These are phyloP conservation scores for Ceratobasidium sp. DNA, from an alignment of 1,284 basidiomycete species.

Conservation along the genomic window DNA sequence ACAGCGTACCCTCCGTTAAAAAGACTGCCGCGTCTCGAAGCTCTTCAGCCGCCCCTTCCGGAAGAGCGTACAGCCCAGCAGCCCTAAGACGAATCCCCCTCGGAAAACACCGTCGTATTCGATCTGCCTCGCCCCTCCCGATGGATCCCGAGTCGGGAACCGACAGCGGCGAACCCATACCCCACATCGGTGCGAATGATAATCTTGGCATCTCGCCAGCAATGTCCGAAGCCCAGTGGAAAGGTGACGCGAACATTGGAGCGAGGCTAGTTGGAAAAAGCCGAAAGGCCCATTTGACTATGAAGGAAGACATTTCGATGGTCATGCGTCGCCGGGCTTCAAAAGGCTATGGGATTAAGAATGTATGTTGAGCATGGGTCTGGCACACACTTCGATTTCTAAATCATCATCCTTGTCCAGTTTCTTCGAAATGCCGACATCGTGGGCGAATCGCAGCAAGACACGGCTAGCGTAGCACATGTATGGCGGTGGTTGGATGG, in stretches of 20 bases:
- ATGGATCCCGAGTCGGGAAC: conserved; percentile 37
- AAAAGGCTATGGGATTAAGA: conserved; percentile 77
- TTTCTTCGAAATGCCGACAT: conserved; percentile 68
- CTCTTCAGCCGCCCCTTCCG: conserved; percentile 35
- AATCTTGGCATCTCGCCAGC: conserved; percentile 8
- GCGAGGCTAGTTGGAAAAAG: conserved; percentile 43
- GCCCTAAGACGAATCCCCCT: conserved; percentile 35
- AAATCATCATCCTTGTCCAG: conserved; percentile 51
- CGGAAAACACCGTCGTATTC: conserved; percentile 29
- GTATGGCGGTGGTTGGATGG: conserved; percentile 85
- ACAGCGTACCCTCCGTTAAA: conserved; percentile 17
- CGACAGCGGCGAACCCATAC: conserved; percentile 1
- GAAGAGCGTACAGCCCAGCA: conserved; percentile 38
- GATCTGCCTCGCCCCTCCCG: conserved; percentile 20
- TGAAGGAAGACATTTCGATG: conserved; percentile 80
- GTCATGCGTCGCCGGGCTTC: conserved; percentile 73
- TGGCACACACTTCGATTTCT: conserved; percentile 38
- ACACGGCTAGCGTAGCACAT: conserved; percentile 61
- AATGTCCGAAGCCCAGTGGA: conserved; percentile 13
- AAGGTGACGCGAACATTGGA: neutral
- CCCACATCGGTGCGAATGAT: neutral
- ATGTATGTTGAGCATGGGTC: conserved; percentile 55
- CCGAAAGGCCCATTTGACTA: conserved; percentile 49
- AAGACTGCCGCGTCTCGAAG: conserved; percentile 33
- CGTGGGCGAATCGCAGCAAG: conserved; percentile 55